Conservation (phyloP, 768 basidiomycete genomes). For the Panaeolus papilionaceus region DNA sequence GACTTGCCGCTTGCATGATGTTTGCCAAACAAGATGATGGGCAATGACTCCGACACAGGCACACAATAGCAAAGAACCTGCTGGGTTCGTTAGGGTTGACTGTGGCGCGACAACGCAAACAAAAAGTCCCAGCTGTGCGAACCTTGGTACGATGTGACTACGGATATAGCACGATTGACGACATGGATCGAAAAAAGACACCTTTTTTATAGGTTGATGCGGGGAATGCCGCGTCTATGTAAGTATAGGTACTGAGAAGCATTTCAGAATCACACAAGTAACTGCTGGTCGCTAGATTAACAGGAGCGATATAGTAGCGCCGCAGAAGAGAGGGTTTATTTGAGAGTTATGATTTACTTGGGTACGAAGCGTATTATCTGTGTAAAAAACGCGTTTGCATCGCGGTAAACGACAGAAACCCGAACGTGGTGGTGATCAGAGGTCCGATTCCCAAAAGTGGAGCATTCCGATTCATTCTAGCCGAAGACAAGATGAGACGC, state of each 20-base stretch:
- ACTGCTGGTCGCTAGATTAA: no score
- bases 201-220: not conserved
- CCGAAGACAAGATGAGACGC: not conserved
- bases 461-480: not conserved
- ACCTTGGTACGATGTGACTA: not conserved
- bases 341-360: not conserved
- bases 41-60: not conserved
- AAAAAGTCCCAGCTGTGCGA: constrained; percentile 10
- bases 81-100: not conserved
- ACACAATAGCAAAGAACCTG: not conserved
- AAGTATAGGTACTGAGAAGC: not conserved
- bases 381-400: not conserved
- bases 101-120: not conserved
- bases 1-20: not conserved
- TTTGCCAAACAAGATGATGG: not conserved
- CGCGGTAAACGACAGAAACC: not conserved
- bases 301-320: not conserved
- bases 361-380: not conserved
- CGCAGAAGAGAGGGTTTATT: not conserved
- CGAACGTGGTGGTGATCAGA: not conserved
- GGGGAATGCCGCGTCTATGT: constrained; percentile 2
- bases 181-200: not conserved
- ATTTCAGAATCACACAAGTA: not conserved
- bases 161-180: not conserved
- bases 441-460: not conserved